Base-by-base conservation (phyloP, 768 basidiomycete genomes). In the Phanerochaete carnosa region DNA sequence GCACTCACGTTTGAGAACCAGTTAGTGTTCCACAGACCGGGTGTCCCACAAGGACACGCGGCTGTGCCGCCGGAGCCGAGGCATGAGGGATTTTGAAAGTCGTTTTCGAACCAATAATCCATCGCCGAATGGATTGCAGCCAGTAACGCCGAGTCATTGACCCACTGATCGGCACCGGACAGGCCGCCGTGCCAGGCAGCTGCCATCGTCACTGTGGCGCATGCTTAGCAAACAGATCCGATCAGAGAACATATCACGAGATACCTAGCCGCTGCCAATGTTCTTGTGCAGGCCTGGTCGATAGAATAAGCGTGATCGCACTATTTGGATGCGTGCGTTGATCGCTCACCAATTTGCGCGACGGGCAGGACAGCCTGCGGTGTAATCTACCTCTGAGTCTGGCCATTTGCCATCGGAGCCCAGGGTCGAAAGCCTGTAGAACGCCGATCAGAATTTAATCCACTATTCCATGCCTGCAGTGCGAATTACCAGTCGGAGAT, bases 291-390 rank as follows among this genome's bases (percentile, higher is more conserved):
- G 69, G 69, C 69, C 69, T 70, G 39, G 26, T 19, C 52, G 32
- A 54, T n/a, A 15, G n/a, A 7, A 19, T 49, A 13, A 6, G 28
- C 47, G 28, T 49, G 22, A 29, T 25, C 6, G 47, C 23, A 8
- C 28, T 12, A 19, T n/a, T n/a, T 6, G n/a, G 23, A 46, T 19
- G 45, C 16, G n/a, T n/a, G 23, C 16, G 19, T 9, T 19, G 28
- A 49, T 49, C 3, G 85, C 86, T 9, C 83, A 87, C 88, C 88
- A 89, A 64, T 86, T 89, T 5, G 87, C 87, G 12, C 82, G 77
- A 57, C 79, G 79, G 6, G 85, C 88, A 45, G 70, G 67, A 62
- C 88, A 89, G 7, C 88, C 88, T 23, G 83, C 76, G 0, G 83
- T 79, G 64, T 88, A 88, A 65, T 89, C 79, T 19, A 90, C 75